Base-by-base conservation (phyloP, 345 rosid species). In the Sapria himalayana region DNA sequence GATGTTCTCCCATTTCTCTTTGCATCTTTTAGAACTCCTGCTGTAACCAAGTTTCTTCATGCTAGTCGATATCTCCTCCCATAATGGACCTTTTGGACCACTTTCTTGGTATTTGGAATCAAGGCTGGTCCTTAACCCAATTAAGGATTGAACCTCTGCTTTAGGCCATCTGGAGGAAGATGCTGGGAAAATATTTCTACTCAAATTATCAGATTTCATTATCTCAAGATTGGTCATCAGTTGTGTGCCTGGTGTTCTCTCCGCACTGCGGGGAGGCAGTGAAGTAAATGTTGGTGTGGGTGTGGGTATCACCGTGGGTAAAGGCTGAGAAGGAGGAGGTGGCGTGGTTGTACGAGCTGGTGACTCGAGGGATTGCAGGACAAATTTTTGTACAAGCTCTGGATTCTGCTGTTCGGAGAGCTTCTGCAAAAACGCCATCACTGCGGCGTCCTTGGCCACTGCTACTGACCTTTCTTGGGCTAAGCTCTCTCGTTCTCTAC, bases 1-100 rank as follows among this genome's bases (percentile, higher is more conserved):
- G 3, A 78, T 78, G 52, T 78, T 78, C 49, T 78, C 91, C 91
- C 80, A 78, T 42, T 78, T 78, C 58, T 78, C 89, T 46, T 78
- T 78, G 69, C 89, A 78, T 51, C 79, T 64, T 48, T 78, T 78
- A 14, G 91, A 49, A 60, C 43, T 78, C 6, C 91, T 47, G 29
- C 69, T 71, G 66, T 74, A 74, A 12, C 91, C 91, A 18, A 74
- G 45, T 53, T 64, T 32, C 47, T 43, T 61, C 82, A 78, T 78
- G 7, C 67, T 79, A 0, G 62, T 57, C 3, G 91, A 78, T 25
- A 74, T 71, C 40, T 71, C 84, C 57, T 74, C 84, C 91, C 91
- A 78, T 6, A 78, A 41, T 3, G 76, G 80, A 13, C 78, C 89
- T 46, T 78, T 78, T 0, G 89, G 89, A 41, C 67, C 70, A 23